These are phyloP conservation scores for Epichloe uncinata DNA, from an alignment of 2,329 filamentous ascomycete species.

Conservation along the genomic window DNA sequence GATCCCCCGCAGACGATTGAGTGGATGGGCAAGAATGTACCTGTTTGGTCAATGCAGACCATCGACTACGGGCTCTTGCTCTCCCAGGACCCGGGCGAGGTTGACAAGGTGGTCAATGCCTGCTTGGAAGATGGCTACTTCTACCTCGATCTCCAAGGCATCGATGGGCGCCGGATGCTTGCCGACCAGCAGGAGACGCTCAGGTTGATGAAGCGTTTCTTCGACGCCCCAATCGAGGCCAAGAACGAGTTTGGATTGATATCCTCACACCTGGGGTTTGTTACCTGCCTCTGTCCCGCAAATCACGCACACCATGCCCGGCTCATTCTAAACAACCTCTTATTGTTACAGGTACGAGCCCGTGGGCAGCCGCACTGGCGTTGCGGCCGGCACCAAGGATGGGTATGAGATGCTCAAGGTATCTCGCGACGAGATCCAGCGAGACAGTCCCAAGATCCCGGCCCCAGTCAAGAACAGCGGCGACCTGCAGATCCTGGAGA, in stretches of 20 bases:
- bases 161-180: constrained; percentile 39
- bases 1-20: constrained; percentile 30
- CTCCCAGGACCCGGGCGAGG: constrained; percentile 39
- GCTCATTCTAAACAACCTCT: not conserved
- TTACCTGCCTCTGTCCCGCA: not conserved
- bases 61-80: constrained; percentile 38
- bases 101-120: constrained; percentile 35
- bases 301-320: not conserved
- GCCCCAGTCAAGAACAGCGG: constrained; percentile 33
- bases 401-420: constrained; percentile 42
- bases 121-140: constrained; percentile 42
- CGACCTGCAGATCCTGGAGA: constrained; percentile 34
- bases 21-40: constrained; percentile 35
- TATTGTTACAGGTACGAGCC: constrained; percentile 29
- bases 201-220: constrained; percentile 42
- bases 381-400: constrained; percentile 33
- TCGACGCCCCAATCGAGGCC: constrained; percentile 35
- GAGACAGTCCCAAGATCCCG: constrained; percentile 31
- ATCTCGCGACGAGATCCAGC: constrained; percentile 36
- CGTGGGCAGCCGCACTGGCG: constrained; percentile 33
- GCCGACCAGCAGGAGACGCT: constrained; percentile 38
- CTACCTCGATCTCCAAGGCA: constrained; percentile 38
- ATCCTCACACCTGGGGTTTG: constrained; percentile 37
- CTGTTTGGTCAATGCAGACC: constrained; percentile 38
- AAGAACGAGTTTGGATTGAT: constrained; percentile 45